phyloP scores from a whole-genome alignment of 768 basidiomycete species.

The Mycena vulgaris region DNA sequence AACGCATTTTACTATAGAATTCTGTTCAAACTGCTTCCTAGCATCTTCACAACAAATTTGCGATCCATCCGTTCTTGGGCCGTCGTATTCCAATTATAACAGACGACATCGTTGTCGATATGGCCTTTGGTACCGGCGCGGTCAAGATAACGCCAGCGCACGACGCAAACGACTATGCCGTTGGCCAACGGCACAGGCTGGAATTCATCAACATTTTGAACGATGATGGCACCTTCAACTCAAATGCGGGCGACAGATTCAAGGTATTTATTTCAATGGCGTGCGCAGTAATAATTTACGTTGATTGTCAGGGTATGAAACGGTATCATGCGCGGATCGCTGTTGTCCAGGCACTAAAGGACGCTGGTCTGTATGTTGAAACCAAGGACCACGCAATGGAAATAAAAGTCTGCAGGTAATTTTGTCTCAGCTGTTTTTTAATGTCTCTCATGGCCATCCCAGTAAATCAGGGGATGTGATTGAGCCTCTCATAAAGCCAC shows the following conservation, averaged over 20 bases:
- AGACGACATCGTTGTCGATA: slow-evolving; percentile 92
- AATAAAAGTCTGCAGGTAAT: slow-evolving; percentile 95
- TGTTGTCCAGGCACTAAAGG: slow-evolving; percentile 89
- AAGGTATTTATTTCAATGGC: slow-evolving; percentile 57
- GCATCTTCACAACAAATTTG: slow-evolving; percentile 96
- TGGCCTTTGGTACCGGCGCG: slow-evolving; percentile 97
- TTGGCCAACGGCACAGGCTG: slow-evolving; percentile 88
- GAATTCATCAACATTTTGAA: slow-evolving; percentile 96
- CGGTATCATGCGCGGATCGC: slow-evolving; percentile 93
- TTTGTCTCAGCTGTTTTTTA: too few species aligned
- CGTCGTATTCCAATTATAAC: slow-evolving; percentile 91
- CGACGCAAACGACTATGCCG: slow-evolving; percentile 97
- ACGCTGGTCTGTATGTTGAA: slow-evolving; percentile 88
- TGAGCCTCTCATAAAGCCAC: slow-evolving; percentile 95
- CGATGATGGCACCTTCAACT: slow-evolving; percentile 96
- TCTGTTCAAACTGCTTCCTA: slow-evolving; percentile 43
- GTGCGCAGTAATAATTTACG: too few species aligned
- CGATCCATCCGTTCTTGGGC: slow-evolving; percentile 88
- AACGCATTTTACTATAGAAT: neutral
- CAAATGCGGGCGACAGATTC: slow-evolving; percentile 86
- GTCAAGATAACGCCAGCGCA: slow-evolving; percentile 99
- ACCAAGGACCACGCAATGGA: slow-evolving; percentile 98
- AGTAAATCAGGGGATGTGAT: slow-evolving; percentile 98
- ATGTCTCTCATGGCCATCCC: slow-evolving; percentile 39
- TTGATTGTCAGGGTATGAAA: slow-evolving; percentile 29